Conservation (phyloP, 73 alveolate species). For the Paramecium tetraurelia region DNA sequence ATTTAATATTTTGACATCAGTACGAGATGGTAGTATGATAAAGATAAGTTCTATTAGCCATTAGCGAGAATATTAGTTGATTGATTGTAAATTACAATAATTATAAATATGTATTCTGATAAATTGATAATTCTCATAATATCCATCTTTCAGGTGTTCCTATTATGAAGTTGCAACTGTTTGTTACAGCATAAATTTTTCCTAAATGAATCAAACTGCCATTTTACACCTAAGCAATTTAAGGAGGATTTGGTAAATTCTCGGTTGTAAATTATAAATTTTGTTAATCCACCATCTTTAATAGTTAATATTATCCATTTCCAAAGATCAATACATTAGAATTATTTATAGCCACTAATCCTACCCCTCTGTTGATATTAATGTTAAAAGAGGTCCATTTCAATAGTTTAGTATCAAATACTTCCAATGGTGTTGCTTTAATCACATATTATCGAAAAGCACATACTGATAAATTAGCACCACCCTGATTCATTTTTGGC, state of each 20-base stretch:
- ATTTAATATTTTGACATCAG: neutral
- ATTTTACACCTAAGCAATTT: neutral
- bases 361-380: neutral
- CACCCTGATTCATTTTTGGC: conserved; percentile 32
- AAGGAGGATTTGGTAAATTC: neutral
- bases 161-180: neutral
- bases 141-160: conserved; percentile 10
- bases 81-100: neutral
- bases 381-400: neutral
- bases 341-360: neutral
- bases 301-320: neutral
- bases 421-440: conserved; percentile 25
- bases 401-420: conserved; percentile 15
- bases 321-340: conserved; percentile 20
- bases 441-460: neutral
- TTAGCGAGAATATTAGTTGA: neutral
- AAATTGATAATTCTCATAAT: neutral
- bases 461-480: neutral
- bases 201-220: conserved; percentile 21
- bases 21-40: conserved; percentile 25
- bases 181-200: neutral
- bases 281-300: neutral
- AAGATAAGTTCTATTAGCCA: conserved; percentile 24
- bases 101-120: neutral
- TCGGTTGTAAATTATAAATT: neutral